These are phyloP conservation scores for Parsonsia alboflavescens DNA, from an alignment of 257 asterid genomes.

Conservation along the genomic window DNA sequence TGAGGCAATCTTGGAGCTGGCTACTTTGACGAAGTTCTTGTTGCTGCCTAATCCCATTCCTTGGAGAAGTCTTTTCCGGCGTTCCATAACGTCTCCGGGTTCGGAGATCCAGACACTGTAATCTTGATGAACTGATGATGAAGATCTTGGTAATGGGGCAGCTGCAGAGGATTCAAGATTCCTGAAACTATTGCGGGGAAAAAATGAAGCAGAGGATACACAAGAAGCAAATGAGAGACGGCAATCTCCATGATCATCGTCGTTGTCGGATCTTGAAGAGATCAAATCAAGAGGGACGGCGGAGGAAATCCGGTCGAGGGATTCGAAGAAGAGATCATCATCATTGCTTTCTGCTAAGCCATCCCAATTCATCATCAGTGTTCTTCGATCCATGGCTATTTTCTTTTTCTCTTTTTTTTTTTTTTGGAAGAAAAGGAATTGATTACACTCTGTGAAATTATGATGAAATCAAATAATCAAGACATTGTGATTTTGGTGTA, in stretches of 20 bases:
- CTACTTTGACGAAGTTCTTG: conserved; percentile 46
- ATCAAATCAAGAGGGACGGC: conserved; percentile 47
- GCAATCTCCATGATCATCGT: conserved; percentile 58
- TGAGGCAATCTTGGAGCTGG: conserved; percentile 40
- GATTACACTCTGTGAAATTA: conserved; percentile 11
- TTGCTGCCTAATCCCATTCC: conserved; percentile 86
- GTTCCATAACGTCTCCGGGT: conserved; percentile 78
- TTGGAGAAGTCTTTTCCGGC: conserved; percentile 73
- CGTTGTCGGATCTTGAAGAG: conserved; percentile 40
- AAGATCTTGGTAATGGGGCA: not conserved
- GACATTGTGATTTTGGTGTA: too few relatives aligned
- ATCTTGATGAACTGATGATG: conserved; percentile 30
- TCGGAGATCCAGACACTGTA: conserved; percentile 87
- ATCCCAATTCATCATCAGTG: conserved; percentile 89
- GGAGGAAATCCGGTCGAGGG: conserved; percentile 49
- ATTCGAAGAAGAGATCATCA: conserved; percentile 75
- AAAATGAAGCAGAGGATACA: conserved; percentile 31
- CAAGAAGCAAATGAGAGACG: conserved; percentile 67
- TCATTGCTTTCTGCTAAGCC: conserved; percentile 60
- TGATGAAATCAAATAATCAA: not conserved
- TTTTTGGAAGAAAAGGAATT: too few relatives aligned
- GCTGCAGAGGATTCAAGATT: conserved; percentile 4
- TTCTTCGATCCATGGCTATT: conserved; percentile 50
- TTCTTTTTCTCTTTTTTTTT: too few relatives aligned
- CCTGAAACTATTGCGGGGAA: conserved; percentile 27